A percentile compares a stretch with the other conserved stretches of the same genome.
phyloP scores from a whole-genome alignment of 192 early-diverging fungal genomes.

The Spinellus fusiger region DNA sequence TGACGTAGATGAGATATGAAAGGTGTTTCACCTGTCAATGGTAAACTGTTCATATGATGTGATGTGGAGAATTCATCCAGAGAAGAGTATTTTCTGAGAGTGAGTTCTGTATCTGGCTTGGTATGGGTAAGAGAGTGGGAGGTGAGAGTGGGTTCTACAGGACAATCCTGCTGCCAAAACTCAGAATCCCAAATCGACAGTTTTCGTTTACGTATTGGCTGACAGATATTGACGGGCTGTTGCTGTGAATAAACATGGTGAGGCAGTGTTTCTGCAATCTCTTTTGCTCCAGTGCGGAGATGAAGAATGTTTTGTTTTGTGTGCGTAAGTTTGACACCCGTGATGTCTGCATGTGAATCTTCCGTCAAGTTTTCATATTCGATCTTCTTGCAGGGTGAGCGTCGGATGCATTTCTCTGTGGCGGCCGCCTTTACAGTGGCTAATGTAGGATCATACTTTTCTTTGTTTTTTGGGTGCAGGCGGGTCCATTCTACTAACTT shows the following conservation, averaged over 20 bases:
- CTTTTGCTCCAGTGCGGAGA: too few relatives aligned
- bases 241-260: too few relatives aligned
- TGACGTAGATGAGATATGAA: constrained; percentile 1
- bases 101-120: too few relatives aligned
- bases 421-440: constrained; percentile 17
- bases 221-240: background rate
- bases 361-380: constrained; percentile 26
- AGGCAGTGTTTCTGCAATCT: too few relatives aligned
- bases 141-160: too few relatives aligned
- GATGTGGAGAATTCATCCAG: too few relatives aligned
- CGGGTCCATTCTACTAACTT: background rate
- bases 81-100: background rate
- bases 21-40: background rate
- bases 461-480: background rate
- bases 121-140: too few relatives aligned
- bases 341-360: constrained; percentile 22
- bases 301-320: too few relatives aligned
- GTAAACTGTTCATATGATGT: too few relatives aligned
- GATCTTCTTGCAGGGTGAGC: constrained; percentile 1
- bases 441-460: constrained; percentile 11
- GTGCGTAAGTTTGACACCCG: constrained; percentile 27
- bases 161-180: constrained; percentile 3
- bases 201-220: background rate
- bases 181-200: constrained; percentile 16
- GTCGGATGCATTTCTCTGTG: constrained; percentile 21